phyloP scores from a whole-genome alignment of 306 rosid species.

The Mimosa pudica region DNA sequence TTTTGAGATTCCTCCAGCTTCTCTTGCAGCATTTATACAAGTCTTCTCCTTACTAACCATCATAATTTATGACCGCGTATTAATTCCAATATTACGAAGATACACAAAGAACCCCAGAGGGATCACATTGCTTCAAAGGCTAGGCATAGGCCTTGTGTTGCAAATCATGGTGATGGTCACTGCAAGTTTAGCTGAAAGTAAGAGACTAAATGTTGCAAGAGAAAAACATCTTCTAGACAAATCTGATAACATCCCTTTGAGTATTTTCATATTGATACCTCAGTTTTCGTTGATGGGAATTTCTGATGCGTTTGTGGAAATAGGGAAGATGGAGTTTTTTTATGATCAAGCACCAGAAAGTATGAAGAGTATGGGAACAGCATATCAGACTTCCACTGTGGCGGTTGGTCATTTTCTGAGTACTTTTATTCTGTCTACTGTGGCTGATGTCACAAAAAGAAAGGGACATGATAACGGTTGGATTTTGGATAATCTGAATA shows the following conservation, averaged over 20 bases:
- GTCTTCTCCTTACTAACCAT: background rate
- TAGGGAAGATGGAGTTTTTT: background rate
- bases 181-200: background rate
- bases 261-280: background rate
- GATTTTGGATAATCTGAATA: background rate
- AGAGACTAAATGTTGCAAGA: background rate
- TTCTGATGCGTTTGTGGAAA: background rate
- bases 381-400: background rate
- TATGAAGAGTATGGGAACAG: background rate
- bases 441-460: background rate
- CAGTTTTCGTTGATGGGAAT: background rate
- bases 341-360: slow-evolving; percentile 9
- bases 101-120: background rate
- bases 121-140: background rate
- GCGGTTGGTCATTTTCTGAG: background rate
- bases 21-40: background rate
- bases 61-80: background rate
- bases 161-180: background rate
- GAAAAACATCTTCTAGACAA: background rate
- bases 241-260: background rate
- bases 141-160: background rate
- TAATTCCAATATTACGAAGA: background rate
- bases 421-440: background rate
- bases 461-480: background rate
- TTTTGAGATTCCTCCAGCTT: background rate